Conservation (phyloP, 2,329 filamentous ascomycete species). For the Aspergillus sp. region DNA sequence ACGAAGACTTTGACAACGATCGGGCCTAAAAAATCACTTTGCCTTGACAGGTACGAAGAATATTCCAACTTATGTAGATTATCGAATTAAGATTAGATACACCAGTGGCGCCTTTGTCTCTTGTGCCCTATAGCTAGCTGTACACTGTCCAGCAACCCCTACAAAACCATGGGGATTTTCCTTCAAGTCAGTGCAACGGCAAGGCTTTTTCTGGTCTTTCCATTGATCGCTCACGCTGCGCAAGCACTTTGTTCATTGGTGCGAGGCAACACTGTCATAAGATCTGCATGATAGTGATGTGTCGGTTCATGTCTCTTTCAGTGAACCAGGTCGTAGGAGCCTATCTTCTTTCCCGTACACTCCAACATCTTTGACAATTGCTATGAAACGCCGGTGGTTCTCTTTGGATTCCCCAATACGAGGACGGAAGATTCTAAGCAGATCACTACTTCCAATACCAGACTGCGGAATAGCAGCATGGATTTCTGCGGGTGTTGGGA, state of each 20-base stretch:
- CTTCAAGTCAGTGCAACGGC: too few relatives aligned
- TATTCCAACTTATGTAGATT: too few relatives aligned
- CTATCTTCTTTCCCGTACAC: conserved; percentile 47
- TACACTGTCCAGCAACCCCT: neutral
- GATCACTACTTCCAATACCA: conserved; percentile 48
- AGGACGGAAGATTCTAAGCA: conserved; percentile 47
- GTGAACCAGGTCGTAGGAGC: conserved; percentile 41
- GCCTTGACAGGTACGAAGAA: too few relatives aligned
- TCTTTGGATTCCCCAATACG: conserved; percentile 46
- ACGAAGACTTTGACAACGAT: too few relatives aligned
- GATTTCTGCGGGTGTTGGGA: conserved; percentile 50
- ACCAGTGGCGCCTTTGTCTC: too few relatives aligned
- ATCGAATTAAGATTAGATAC: too few relatives aligned
- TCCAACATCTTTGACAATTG: conserved; percentile 48
- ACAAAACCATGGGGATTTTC: neutral
- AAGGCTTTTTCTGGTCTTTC: too few relatives aligned
- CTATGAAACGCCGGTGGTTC: conserved; percentile 46
- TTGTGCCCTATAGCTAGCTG: too few relatives aligned
- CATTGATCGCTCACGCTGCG: too few relatives aligned
- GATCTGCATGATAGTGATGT: neutral
- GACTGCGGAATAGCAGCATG: conserved; percentile 49
- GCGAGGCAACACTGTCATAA: neutral
- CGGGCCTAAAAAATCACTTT: too few relatives aligned
- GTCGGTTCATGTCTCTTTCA: conserved; percentile 30
- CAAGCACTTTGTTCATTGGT: neutral